These are phyloP conservation scores for Boletus rubroflammeus DNA, from an alignment of 768 basidiomycete genomes.

Conservation along the genomic window DNA sequence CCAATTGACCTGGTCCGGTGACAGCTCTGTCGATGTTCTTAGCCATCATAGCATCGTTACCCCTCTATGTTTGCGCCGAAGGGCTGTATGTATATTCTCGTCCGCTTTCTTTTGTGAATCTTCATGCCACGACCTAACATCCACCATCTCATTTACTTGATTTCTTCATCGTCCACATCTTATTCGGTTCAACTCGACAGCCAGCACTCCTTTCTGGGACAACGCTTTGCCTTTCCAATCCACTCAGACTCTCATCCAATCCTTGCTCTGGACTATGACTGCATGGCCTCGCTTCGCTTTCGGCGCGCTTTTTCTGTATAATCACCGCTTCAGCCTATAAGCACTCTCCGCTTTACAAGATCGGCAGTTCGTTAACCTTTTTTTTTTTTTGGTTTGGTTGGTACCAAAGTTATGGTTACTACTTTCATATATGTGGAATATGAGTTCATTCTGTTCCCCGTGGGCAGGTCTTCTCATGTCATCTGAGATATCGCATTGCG, in stretches of 20 bases:
- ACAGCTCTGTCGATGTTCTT: constrained; percentile 9
- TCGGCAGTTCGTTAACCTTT: constrained; percentile 6
- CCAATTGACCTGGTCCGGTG: constrained; percentile 58
- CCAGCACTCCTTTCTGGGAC: constrained; percentile 27
- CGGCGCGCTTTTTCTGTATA: constrained; percentile 12
- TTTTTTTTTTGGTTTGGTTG: constrained; percentile 28
- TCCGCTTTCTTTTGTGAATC: constrained; percentile 17
- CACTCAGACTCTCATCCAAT: constrained; percentile 13
- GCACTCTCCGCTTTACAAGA: constrained; percentile 11
- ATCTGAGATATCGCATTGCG: not conserved
- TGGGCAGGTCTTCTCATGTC: not conserved
- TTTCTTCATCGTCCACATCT: constrained; percentile 13
- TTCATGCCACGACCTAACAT: constrained; percentile 15
- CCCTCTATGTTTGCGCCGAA: constrained; percentile 2
- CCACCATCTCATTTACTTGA: constrained; percentile 20
- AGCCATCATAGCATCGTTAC: constrained; percentile 1
- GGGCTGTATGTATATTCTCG: constrained; percentile 6
- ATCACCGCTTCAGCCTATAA: constrained; percentile 5
- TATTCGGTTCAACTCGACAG: constrained; percentile 14
- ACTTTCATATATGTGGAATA: constrained; percentile 25
- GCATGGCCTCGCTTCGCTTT: constrained; percentile 16
- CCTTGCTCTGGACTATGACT: constrained; percentile 29
- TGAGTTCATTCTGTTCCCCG: constrained; percentile 13
- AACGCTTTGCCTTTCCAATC: constrained; percentile 16
- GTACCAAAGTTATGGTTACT: constrained; percentile 15